Conservation (phyloP, 257 asterid genomes). For the Scutellaria baicalensis region DNA sequence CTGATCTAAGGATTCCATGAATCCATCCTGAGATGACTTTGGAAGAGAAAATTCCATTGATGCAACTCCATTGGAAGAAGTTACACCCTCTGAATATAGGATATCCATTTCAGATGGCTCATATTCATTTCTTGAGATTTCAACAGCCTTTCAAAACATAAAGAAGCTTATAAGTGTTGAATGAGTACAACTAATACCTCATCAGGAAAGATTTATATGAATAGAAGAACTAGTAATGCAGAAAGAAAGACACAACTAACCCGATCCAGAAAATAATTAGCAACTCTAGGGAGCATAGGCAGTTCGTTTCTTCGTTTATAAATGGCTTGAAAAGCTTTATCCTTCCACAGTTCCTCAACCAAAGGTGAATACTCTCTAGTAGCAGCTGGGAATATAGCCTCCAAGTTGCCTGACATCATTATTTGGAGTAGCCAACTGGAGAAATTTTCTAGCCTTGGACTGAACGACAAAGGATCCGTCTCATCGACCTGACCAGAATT, state of each 20-base stretch:
- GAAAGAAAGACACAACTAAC: constrained; percentile 26
- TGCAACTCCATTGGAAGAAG: constrained; percentile 72
- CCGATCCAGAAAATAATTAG: constrained; percentile 76
- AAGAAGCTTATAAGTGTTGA: constrained; percentile 6
- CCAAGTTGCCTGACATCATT: constrained; percentile 68
- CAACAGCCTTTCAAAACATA: constrained; percentile 55
- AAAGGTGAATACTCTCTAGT: constrained; percentile 73
- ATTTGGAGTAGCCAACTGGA: constrained; percentile 71
- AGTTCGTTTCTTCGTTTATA: constrained; percentile 69
- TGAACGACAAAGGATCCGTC: constrained; percentile 38
- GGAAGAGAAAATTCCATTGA: constrained; percentile 71
- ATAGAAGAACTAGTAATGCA: not conserved
- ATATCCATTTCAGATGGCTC: constrained; percentile 90
- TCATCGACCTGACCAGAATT: constrained; percentile 36
- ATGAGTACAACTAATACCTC: not conserved
- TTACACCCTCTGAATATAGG: constrained; percentile 71
- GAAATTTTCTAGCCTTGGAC: constrained; percentile 52
- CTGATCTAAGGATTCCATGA: constrained; percentile 58
- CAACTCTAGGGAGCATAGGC: constrained; percentile 54
- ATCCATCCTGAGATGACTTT: constrained; percentile 42
- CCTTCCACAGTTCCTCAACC: constrained; percentile 71
- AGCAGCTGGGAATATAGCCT: constrained; percentile 76
- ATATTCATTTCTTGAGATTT: constrained; percentile 62
- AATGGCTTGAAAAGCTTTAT: constrained; percentile 69
- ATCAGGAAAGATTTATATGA: not conserved